phyloP scores from a whole-genome alignment of 2,329 filamentous ascomycete genomes.

The Fusarium bulbicola region DNA sequence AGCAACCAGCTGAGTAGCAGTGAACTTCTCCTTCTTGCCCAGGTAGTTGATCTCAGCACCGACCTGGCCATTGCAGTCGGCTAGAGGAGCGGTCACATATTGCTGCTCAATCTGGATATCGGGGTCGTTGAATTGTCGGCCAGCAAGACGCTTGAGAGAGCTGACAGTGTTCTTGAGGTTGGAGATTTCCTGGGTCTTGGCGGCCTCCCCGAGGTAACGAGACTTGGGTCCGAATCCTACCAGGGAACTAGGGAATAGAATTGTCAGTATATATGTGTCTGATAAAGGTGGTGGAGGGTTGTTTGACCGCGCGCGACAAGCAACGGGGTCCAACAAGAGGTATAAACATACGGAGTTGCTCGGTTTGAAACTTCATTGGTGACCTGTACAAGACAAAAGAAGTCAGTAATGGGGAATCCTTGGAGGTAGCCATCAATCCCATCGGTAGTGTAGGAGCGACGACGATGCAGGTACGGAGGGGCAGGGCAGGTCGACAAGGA shows the following conservation, averaged over 20 bases:
- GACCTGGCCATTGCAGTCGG: conserved; percentile 93
- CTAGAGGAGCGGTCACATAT: conserved; percentile 84
- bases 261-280: conserved; percentile 39
- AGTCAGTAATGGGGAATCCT: conserved; percentile 16
- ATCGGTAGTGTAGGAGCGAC: not conserved
- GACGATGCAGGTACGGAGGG: conserved; percentile 12
- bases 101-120: conserved; percentile 94
- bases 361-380: conserved; percentile 99
- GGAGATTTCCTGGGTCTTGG: conserved; percentile 98
- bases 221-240: conserved; percentile 95
- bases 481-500: conserved; percentile 16
- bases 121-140: conserved; percentile 86
- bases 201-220: conserved; percentile 92
- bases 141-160: conserved; percentile 90
- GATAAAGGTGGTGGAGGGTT: conserved; percentile 22
- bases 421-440: not conserved
- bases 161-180: conserved; percentile 99
- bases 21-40: conserved; percentile 95
- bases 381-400: conserved; percentile 67
- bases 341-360: conserved; percentile 85
- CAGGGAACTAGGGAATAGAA: conserved; percentile 70
- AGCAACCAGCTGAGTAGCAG: conserved; percentile 90
- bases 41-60: conserved; percentile 93
- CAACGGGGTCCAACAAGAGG: conserved; percentile 7
- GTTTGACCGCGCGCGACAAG: conserved; percentile 11